phyloP scores from a whole-genome alignment of 176 grass and related monocot genomes.

The Echinochloa phyllopogon region DNA sequence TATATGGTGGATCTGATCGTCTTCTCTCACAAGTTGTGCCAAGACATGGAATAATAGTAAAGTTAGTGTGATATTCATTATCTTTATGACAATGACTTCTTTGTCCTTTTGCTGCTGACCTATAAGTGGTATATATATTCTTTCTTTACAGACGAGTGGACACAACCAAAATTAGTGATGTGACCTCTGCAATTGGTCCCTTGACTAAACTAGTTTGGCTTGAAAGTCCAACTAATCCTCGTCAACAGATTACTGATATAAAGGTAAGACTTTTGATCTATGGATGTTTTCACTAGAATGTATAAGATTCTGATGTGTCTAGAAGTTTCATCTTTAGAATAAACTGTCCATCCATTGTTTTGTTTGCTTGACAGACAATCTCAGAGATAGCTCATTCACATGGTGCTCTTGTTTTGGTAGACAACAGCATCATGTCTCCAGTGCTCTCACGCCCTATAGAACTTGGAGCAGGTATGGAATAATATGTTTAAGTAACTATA shows the following conservation, averaged over 20 bases:
- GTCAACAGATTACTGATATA: conserved; percentile 94
- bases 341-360: conserved; percentile 21
- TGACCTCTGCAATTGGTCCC: conserved; percentile 66
- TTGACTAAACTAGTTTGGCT: conserved; percentile 87
- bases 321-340: neutral
- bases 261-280: conserved; percentile 48
- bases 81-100: conserved; percentile 10
- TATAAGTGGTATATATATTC: conserved; percentile 39
- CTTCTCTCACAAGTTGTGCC: conserved; percentile 90
- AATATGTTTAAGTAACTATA: conserved; percentile 23
- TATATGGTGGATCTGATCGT: conserved; percentile 96
- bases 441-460: conserved; percentile 85
- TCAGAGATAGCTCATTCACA: conserved; percentile 84
- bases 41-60: conserved; percentile 81
- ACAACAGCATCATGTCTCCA: conserved; percentile 99
- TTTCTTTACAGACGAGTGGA: conserved; percentile 72
- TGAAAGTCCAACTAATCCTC: conserved; percentile 98
- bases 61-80: conserved; percentile 71
- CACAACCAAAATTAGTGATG: conserved; percentile 70
- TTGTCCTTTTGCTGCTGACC: conserved; percentile 38
- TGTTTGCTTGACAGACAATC: conserved; percentile 72
- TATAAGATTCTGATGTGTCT: conserved; percentile 4
- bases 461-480: conserved; percentile 82
- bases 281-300: neutral
- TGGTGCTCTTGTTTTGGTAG: conserved; percentile 86